phyloP scores from a whole-genome alignment of 768 basidiomycete genomes.

The Tulasnella sp. region DNA sequence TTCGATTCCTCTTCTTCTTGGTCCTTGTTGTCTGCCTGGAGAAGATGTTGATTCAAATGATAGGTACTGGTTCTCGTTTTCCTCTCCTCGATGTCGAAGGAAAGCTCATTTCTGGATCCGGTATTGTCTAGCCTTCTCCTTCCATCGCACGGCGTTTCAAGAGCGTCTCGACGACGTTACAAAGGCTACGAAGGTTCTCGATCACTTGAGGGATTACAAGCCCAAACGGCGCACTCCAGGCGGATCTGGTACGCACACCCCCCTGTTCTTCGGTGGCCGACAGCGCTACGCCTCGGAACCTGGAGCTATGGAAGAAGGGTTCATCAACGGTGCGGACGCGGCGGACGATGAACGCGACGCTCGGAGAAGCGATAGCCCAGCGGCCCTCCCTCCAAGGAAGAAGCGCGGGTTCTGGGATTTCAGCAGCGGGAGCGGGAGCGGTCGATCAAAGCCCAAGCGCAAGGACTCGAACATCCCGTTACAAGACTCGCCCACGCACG shows the following conservation, averaged over 20 bases:
- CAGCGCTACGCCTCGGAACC: constrained; percentile 5
- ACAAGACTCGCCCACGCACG: constrained; percentile 7
- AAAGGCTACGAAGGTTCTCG: constrained; percentile 50
- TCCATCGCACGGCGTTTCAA: constrained; percentile 68
- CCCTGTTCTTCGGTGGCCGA: constrained; percentile 10
- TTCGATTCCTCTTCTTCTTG: constrained; percentile 73
- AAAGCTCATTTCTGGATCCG: background rate
- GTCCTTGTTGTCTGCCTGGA: constrained; percentile 54
- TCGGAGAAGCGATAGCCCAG: background rate
- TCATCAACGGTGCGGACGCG: background rate
- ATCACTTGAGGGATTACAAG: constrained; percentile 57
- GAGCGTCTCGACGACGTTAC: constrained; percentile 59
- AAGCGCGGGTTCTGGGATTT: background rate
- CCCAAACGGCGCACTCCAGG: constrained; percentile 39
- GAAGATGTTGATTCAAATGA: constrained; percentile 60
- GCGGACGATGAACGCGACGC: background rate
- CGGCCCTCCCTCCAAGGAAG: background rate
- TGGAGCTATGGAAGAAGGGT: constrained; percentile 8
- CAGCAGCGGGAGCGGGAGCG: background rate
- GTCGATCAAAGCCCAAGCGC: background rate
- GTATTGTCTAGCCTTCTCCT: constrained; percentile 47
- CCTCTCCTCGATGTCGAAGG: background rate
- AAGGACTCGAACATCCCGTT: constrained; percentile 11
- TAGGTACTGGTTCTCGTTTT: constrained; percentile 34
- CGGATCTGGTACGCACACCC: background rate